Evolutionary conservation across 2,329 filamentous ascomycete species (phyloP), one percentile per base, ranked within the genome.

Genomic region (Tolypocladium ovalisporum): DNA sequence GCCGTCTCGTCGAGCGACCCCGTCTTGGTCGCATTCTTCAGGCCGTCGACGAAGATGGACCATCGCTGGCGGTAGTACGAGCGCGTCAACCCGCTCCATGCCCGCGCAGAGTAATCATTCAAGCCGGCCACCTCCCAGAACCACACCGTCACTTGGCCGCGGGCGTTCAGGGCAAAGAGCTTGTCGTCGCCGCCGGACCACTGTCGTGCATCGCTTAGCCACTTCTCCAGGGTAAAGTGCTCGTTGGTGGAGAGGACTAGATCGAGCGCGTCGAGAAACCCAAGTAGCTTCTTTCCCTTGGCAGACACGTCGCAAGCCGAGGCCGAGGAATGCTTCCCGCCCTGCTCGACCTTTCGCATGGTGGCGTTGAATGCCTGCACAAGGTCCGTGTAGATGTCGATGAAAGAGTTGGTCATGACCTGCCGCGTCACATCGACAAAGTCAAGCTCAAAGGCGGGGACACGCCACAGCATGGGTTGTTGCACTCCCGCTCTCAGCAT

Each of bases 121-220:
- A 80, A 76, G 4, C n/a, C 10, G 1, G 35, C 24, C 12, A 55
- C 53, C n/a, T 59, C 51, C 10, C 55, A 53, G 62, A 80, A 66
- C 78, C 77, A 80, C 13, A 77, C 68, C 7, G 78, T 80, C 57
- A 80, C 67, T 58, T 80, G 77, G 54, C 79, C 79, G 15, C 75
- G 68, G 8, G 77, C 77, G 52, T 78, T 71, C 63, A 75, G 77
- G 56, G 74, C 71, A 47, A 75, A 71, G 60, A 74, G 76, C 24
- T 71, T 64, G 0, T 66, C 59, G 8, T 60, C 62, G 12, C 58
- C 53, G 54, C 65, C 66, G 9, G 66, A 58, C 61, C 56, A 60
- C 2, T 40, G 6, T 4, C 70, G 68, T 1, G 78, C 76, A 0
- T 71, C 64, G 1, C 59, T 54, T 15, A 78, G 69, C 75, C 76